phyloP scores from a whole-genome alignment of 495 filamentous ascomycete species.

The Neurospora sp. region DNA sequence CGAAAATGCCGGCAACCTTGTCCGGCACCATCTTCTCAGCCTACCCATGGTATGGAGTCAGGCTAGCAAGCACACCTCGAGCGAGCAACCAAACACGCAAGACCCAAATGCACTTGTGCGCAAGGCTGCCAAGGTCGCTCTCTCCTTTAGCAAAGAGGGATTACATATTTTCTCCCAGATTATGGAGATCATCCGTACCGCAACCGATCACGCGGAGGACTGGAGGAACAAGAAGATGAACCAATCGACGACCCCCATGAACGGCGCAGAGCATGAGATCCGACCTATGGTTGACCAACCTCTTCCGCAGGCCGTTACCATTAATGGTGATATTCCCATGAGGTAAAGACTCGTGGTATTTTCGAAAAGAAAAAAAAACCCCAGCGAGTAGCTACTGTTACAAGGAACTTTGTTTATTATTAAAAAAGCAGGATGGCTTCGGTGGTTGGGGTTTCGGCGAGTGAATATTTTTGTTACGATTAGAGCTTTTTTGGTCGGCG shows the following conservation, averaged over 20 bases:
- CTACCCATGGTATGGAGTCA: constrained; percentile 65
- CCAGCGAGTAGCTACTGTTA: background rate
- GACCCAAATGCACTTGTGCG: constrained; percentile 28
- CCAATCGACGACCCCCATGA: background rate
- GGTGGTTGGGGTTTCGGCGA: background rate
- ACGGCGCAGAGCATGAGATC: background rate
- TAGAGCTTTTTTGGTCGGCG: background rate
- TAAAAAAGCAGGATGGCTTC: background rate
- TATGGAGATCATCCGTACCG: constrained; percentile 68
- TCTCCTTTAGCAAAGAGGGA: constrained; percentile 77
- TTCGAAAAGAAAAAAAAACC: background rate
- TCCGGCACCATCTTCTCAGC: constrained; percentile 67
- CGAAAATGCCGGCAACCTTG: constrained; percentile 67
- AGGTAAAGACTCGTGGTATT: background rate
- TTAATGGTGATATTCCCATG: constrained; percentile 3
- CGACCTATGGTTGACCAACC: background rate
- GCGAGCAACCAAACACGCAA: constrained; percentile 25
- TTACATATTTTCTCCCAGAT: constrained; percentile 86
- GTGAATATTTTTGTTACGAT: background rate
- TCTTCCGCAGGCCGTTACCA: background rate
- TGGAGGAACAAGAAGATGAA: constrained; percentile 63
- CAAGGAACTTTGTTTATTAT: background rate
- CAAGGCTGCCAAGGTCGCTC: constrained; percentile 53
- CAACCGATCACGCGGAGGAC: constrained; percentile 72
- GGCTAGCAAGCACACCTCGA: constrained; percentile 33